A percentile compares a stretch with the other conserved stretches of the same genome.
These are phyloP conservation scores for Hymenoscyphus occultus DNA, from an alignment of 2,329 filamentous ascomycete genomes.

Conservation along the genomic window DNA sequence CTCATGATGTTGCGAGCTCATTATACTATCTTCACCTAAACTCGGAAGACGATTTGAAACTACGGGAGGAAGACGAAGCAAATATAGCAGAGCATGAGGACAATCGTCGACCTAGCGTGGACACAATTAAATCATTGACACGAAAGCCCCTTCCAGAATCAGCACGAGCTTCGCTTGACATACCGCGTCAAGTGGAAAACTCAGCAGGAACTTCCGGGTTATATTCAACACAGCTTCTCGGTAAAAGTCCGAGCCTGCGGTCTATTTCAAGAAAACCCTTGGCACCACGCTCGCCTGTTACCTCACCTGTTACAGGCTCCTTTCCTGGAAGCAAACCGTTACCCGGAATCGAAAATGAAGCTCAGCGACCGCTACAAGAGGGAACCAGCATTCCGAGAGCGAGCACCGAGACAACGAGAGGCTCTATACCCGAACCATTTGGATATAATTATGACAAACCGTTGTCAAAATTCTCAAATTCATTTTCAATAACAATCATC, in stretches of 20 bases:
- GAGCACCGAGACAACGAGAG: slow-evolving; percentile 13
- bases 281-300: slow-evolving; percentile 22
- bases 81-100: slow-evolving; percentile 13
- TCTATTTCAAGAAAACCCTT: slow-evolving; percentile 18
- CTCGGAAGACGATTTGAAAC: slow-evolving; percentile 52
- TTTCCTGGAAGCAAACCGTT: slow-evolving; percentile 19
- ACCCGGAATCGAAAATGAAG: slow-evolving; percentile 17
- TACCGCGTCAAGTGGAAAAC: slow-evolving; percentile 10
- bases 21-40: slow-evolving; percentile 90
- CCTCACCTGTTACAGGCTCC: slow-evolving; percentile 12
- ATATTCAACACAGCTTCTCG: not conserved
- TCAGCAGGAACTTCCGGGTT: not conserved
- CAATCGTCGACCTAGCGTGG: not conserved
- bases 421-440: not conserved
- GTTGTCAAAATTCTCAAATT: slow-evolving; percentile 5
- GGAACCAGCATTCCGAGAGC: not conserved
- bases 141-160: slow-evolving; percentile 34
- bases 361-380: slow-evolving; percentile 8
- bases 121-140: slow-evolving; percentile 27
- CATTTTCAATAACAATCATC: slow-evolving; percentile 52
- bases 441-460: not conserved
- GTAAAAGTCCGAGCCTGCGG: not conserved
- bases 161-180: slow-evolving; percentile 29
- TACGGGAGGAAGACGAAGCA: slow-evolving; percentile 35
- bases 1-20: slow-evolving; percentile 79